Evolutionary conservation across 2,329 filamentous ascomycete species (phyloP).

Genomic region (Pestalotiopsis sp.): DNA sequence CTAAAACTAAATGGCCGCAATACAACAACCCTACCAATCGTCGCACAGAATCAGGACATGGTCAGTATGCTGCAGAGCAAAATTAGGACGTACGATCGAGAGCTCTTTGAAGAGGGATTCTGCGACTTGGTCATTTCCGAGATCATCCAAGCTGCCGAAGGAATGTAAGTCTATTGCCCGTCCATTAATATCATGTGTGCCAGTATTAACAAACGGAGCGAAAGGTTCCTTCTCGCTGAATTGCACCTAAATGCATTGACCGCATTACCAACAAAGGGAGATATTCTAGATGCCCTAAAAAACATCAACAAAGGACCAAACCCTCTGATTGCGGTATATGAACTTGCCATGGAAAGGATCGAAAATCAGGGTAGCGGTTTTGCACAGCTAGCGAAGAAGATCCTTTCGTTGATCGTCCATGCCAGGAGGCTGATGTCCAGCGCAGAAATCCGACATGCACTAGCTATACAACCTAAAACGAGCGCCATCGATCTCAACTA

Average conservation of each 20-base stretch:
- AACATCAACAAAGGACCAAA: background rate
- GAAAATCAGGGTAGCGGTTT: background rate
- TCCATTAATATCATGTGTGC: no score
- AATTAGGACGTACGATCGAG: background rate
- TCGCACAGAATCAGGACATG: background rate
- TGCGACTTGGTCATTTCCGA: no score
- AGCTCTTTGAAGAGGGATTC: background rate
- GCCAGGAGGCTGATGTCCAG: background rate
- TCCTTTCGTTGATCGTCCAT: background rate
- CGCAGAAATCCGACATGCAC: background rate
- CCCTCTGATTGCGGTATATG: background rate
- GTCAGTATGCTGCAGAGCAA: background rate
- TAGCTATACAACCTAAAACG: conserved; percentile 19
- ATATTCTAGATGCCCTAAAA: background rate
- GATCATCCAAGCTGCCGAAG: background rate
- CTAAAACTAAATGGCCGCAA: background rate
- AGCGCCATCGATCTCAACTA: conserved; percentile 32
- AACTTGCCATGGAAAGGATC: background rate
- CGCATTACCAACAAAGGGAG: background rate
- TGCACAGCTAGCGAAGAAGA: background rate
- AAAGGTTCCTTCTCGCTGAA: conserved; percentile 3
- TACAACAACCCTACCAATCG: background rate
- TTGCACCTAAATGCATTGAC: background rate
- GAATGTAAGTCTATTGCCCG: no score
- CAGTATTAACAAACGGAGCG: background rate